phyloP scores from a whole-genome alignment of 805 yeast species.

The Hagleromyces aurorensis region DNA sequence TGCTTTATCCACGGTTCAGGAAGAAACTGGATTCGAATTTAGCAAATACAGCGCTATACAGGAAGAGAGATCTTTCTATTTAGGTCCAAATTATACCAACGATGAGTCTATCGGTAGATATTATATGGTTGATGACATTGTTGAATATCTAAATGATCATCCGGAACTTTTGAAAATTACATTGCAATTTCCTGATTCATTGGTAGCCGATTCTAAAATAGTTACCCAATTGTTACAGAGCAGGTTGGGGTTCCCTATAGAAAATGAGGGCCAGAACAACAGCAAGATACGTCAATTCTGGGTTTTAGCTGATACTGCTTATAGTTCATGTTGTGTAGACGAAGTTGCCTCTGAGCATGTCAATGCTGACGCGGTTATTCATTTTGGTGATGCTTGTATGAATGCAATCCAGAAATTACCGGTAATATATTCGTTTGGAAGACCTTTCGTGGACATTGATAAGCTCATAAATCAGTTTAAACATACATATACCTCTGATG shows the following conservation, averaged over 20 bases:
- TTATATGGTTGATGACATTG: conserved; percentile 48
- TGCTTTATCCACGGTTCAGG: conserved; percentile 65
- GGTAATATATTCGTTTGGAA: conserved; percentile 74
- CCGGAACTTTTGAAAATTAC: conserved; percentile 49
- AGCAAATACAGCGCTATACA: conserved; percentile 33
- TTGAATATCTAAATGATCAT: conserved; percentile 32
- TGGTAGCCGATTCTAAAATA: conserved; percentile 71
- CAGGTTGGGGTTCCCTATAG: conserved; percentile 16
- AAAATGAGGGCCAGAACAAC: conserved; percentile 1
- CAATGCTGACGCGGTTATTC: conserved; percentile 73
- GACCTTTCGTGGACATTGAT: conserved; percentile 44
- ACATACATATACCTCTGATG: conserved; percentile 34
- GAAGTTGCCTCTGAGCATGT: conserved; percentile 97
- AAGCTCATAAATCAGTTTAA: conserved; percentile 35
- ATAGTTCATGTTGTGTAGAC: conserved; percentile 92
- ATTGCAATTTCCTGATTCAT: conserved; percentile 80
- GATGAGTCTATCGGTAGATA: conserved; percentile 37
- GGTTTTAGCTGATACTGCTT: conserved; percentile 92
- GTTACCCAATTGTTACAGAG: conserved; percentile 50
- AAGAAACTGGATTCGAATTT: conserved; percentile 46
- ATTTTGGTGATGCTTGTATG: conserved; percentile 92
- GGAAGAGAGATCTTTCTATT: conserved; percentile 25
- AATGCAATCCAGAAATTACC: conserved; percentile 68
- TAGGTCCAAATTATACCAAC: conserved; percentile 21
- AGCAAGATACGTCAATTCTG: conserved; percentile 59